Base-by-base conservation (phyloP, 31 red algal species). In the Asparagopsis taxiformis region DNA sequence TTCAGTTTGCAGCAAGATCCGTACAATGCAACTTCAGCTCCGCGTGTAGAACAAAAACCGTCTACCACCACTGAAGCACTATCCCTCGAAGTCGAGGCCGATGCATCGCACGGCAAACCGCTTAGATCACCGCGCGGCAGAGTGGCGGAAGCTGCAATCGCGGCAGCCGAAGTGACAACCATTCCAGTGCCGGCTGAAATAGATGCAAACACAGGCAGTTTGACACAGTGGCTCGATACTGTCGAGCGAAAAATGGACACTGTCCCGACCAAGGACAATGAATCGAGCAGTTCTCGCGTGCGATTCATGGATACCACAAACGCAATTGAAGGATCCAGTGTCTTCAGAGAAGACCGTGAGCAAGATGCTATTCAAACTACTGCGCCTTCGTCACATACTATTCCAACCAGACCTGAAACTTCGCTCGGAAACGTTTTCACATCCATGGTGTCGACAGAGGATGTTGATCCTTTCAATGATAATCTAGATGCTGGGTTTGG, bases 81-180 rank as follows among this genome's bases (percentile, higher is more conserved):
- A 26, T 87, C 83, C 26, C 46, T 87, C 1, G 83, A 77, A 62
- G 83, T 64, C 30, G 83, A 73, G 5, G 22, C 39, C 29, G 33
- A 50, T 8, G 70, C 41, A 32, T 37, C 61, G 0, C 41, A 15
- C 3, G 55, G 37, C 0, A 87, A 55, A 41, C 83, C 83, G 24
- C 57, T 87, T 26, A 70, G 83, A 8, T 87, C 83, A 31, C 83
- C 83, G 2, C 70, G 83, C 35, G 83, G 83, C 22, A 49, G 50
- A 1, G 61, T 73, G 8, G 83, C 83, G 54, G 83, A 57, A 25
- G 83, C 83, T 3, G 72, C 68, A 2, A 87, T 87, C 28, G 83
- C 83, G 28, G 65, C 62, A 39, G 83, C 83, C 1, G 72, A 87
- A 31, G 72, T 87, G 2, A 70, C 72, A 15, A 35, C 63, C 3